These are phyloP conservation scores for Stagonosporopsis vannaccii DNA, from an alignment of 2,329 filamentous ascomycete species.

Conservation along the genomic window DNA sequence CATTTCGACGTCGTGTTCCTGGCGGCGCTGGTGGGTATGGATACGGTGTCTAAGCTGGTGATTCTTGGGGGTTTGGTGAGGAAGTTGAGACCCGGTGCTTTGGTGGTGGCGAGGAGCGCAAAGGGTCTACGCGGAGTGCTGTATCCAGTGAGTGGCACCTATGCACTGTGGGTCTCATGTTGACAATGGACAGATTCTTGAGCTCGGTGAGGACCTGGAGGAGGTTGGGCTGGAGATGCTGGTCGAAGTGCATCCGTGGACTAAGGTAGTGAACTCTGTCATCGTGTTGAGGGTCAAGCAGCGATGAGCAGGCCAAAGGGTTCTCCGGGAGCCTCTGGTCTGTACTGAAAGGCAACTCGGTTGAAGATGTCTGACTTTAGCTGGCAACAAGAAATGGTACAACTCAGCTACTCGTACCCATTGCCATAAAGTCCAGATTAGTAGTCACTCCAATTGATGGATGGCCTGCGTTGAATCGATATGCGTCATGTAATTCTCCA, in stretches of 20 bases:
- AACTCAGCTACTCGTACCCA: background rate
- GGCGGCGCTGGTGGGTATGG: slow-evolving; percentile 58
- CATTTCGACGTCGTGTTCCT: slow-evolving; percentile 58
- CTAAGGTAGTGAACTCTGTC: slow-evolving; percentile 60
- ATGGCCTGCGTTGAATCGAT: background rate
- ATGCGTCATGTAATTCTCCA: background rate
- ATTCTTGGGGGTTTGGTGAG: slow-evolving; percentile 49
- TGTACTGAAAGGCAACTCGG: background rate
- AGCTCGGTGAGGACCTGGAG: slow-evolving; percentile 44
- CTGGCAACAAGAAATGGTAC: background rate
- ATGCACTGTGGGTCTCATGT: background rate
- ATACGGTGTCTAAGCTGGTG: slow-evolving; percentile 52
- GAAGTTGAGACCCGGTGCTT: slow-evolving; percentile 52
- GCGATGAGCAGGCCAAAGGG: background rate
- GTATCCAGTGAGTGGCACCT: slow-evolving; percentile 54
- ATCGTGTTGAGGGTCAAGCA: slow-evolving; percentile 47
- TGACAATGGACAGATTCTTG: slow-evolving; percentile 45
- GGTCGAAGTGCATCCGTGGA: slow-evolving; percentile 58
- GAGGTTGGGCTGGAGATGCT: slow-evolving; percentile 49
- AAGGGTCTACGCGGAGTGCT: slow-evolving; percentile 55
- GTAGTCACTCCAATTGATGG: background rate
- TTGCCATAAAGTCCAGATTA: slow-evolving; percentile 11
- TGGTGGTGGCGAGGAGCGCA: slow-evolving; percentile 58
- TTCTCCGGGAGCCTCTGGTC: background rate
- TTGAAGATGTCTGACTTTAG: background rate